Evolutionary conservation across 495 filamentous ascomycete genomes (phyloP), one percentile per base, ranked within the genome.

Genomic region (Penicillium waksmanii): DNA sequence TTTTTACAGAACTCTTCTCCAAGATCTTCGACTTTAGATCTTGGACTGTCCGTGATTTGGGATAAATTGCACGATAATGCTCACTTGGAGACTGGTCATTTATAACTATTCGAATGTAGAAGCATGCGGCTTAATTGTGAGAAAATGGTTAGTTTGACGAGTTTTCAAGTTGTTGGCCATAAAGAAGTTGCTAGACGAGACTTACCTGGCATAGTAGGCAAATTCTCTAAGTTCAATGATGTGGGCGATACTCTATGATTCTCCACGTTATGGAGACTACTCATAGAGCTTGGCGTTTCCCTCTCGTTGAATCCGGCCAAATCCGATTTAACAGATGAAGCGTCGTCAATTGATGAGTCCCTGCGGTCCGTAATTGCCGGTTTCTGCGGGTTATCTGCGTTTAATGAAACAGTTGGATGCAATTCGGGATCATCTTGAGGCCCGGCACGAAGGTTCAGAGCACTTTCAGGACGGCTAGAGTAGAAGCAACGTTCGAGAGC

Each of bases 61-160:
- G 49, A 27, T 58, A 58, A 5, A 58, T 52, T 10, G 56, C 56
- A 12, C 56, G 56, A 17, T 58, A 58, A 25, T 58, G 36, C 31
- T 51, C 35, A 3, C 44, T 36, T 0, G 15, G n/a, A 2, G 33
- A n/a, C 4, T 33, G 7, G 10, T 52, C 38, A 5, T 52, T 38
- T 19, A 15, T 31, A 1, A 8, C 2, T 3, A 57, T 23, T 10
- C 19, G 12, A 15, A 52, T 42, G 12, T 35, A 58, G n/a, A 58
- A 51, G 40, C 56, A 58, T 34, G 56, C 56, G 18, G 40, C 56
- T 58, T 31, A 18, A 35, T 18, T 10, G 33, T 7, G 17, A 21
- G 11, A 2, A 44, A 8, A 44, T 44, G 5, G 42, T 44, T 19
- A 44, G 42, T 18, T 17, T n/a, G 15, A 19, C 17, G 0, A 18